A percentile compares a stretch with the other conserved stretches of the same genome.
phyloP scores from a whole-genome alignment of 2,329 filamentous ascomycete genomes.

The Mycosphaerella arachidis region DNA sequence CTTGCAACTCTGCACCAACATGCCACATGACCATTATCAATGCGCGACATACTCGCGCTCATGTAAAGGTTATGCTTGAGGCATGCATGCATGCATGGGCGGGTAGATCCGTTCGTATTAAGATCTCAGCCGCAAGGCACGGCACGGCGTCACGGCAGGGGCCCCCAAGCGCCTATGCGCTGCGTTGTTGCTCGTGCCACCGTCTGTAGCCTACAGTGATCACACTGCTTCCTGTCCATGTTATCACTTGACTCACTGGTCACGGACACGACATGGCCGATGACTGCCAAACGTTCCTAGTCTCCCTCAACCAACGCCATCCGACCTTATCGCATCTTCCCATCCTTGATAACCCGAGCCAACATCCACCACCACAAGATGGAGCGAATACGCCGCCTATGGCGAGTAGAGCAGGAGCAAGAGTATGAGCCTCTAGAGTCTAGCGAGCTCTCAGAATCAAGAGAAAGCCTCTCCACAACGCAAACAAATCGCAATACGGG shows the following conservation, averaged over 20 bases:
- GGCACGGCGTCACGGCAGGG: background rate
- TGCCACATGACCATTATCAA: background rate
- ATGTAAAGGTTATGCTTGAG: background rate
- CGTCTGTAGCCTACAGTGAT: background rate
- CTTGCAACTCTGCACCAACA: background rate
- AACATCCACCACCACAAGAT: slow-evolving; percentile 3
- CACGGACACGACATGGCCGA: background rate
- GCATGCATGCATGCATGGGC: background rate
- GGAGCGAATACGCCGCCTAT: slow-evolving; percentile 26
- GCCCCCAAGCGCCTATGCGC: background rate
- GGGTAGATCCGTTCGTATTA: background rate
- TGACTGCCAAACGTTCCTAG: background rate
- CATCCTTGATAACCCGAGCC: background rate
- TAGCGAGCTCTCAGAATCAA: slow-evolving; percentile 16
- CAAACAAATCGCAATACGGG: slow-evolving; percentile 1
- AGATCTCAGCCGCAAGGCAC: background rate
- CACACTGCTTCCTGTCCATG: background rate
- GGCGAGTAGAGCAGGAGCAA: slow-evolving; percentile 30
- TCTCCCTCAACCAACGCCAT: background rate
- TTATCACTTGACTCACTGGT: background rate
- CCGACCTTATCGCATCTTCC: background rate
- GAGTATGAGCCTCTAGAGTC: slow-evolving; percentile 29
- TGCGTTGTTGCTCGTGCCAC: background rate
- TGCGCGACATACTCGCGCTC: background rate
- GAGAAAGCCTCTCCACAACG: slow-evolving; percentile 9